Evolutionary conservation across 306 rosid genomes (phyloP).

Genomic region (Arachis hypogaea): DNA sequence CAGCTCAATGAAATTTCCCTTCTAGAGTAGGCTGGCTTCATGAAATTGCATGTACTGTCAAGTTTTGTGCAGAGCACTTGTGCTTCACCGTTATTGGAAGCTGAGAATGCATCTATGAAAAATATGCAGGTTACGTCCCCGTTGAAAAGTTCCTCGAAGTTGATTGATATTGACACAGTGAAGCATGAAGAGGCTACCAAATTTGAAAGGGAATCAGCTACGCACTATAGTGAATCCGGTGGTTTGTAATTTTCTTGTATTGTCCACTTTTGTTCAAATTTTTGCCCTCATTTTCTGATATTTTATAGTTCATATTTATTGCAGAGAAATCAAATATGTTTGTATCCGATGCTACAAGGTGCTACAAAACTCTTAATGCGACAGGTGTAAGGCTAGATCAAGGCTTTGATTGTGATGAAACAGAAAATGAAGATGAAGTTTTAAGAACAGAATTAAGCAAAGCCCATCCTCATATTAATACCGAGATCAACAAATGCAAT

Average conservation of each 20-base stretch:
- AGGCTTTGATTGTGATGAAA: constrained; percentile 37
- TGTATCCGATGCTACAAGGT: constrained; percentile 45
- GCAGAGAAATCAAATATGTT: constrained; percentile 54
- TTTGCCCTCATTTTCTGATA: constrained; percentile 29
- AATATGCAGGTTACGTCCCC: constrained; percentile 62
- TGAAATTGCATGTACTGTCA: constrained; percentile 52
- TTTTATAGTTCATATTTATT: constrained; percentile 28
- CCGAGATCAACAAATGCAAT: constrained; percentile 40
- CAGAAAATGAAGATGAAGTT: constrained; percentile 44
- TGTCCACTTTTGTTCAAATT: not conserved
- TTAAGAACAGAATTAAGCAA: constrained; percentile 43
- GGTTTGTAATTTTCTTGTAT: constrained; percentile 46
- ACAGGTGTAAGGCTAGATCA: constrained; percentile 45
- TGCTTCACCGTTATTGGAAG: constrained; percentile 58
- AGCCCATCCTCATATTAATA: constrained; percentile 38
- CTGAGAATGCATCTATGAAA: constrained; percentile 59
- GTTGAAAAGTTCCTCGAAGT: constrained; percentile 53
- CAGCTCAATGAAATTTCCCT: constrained; percentile 36
- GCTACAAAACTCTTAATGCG: constrained; percentile 40
- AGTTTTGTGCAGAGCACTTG: constrained; percentile 71
- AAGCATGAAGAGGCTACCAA: constrained; percentile 41
- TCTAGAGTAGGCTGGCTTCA: constrained; percentile 46
- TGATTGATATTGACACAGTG: constrained; percentile 44
- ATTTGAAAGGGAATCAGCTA: constrained; percentile 42
- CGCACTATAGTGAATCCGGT: constrained; percentile 40